phyloP scores from a whole-genome alignment of 2,329 filamentous ascomycete genomes.

The Stachybotrys echinatus region DNA sequence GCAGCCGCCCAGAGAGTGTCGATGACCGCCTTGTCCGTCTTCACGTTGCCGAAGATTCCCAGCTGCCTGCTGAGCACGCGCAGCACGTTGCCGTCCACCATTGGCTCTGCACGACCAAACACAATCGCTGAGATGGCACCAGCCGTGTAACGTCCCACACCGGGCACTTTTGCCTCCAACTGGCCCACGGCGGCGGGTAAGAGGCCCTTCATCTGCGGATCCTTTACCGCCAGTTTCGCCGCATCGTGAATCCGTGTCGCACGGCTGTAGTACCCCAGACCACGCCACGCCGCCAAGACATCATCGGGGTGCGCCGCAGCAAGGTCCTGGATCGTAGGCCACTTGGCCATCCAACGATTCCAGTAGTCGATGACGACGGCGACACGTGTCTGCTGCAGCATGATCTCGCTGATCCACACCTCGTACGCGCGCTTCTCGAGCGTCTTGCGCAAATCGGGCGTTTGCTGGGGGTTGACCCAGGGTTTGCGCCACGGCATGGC shows the following conservation, averaged over 20 bases:
- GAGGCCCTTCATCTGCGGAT: constrained; percentile 36
- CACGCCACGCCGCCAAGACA: constrained; percentile 54
- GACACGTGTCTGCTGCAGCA: constrained; percentile 63
- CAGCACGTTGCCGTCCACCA: constrained; percentile 61
- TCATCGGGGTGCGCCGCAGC: constrained; percentile 48
- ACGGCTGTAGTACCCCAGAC: constrained; percentile 60
- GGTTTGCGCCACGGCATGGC: constrained; percentile 55
- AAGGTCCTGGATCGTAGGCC: constrained; percentile 54
- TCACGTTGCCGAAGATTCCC: constrained; percentile 50
- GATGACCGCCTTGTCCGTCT: constrained; percentile 46
- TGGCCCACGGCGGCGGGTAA: constrained; percentile 41
- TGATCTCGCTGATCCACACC: constrained; percentile 63
- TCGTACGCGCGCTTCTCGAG: constrained; percentile 55
- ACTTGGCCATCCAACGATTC: constrained; percentile 55
- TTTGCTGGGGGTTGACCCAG: constrained; percentile 42
- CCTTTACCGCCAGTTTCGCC: constrained; percentile 42
- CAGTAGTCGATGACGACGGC: constrained; percentile 58
- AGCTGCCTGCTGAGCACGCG: constrained; percentile 57
- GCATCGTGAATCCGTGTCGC: constrained; percentile 55
- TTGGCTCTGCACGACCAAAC: constrained; percentile 52
- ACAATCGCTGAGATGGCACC: constrained; percentile 59
- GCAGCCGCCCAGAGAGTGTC: constrained; percentile 56
- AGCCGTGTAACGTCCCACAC: constrained; percentile 58
- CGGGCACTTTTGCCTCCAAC: constrained; percentile 47
- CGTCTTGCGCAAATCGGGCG: constrained; percentile 26